Percentiles rank a stretch among this genome's conserved stretches.
Evolutionary conservation across 805 yeast species (phyloP).

Genomic region (Barnettozyma vustinii): DNA sequence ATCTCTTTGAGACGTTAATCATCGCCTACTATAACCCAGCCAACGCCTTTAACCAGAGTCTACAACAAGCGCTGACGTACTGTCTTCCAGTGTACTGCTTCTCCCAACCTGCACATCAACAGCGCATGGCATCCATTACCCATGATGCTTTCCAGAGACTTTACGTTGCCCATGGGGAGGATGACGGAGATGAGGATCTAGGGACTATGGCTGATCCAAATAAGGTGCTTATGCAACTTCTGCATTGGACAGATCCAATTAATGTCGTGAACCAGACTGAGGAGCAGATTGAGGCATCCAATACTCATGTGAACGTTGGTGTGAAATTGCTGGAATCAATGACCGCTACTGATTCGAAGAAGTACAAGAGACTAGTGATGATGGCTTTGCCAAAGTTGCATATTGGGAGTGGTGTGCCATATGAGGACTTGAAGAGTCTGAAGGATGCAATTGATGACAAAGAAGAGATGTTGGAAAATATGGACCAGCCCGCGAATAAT

Average conservation of each 20-base stretch:
- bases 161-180: slow-evolving; percentile 37
- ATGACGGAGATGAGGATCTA: slow-evolving; percentile 24
- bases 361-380: slow-evolving; percentile 48
- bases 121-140: slow-evolving; percentile 53
- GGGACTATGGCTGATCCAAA: slow-evolving; percentile 34
- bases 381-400: slow-evolving; percentile 44
- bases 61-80: slow-evolving; percentile 76
- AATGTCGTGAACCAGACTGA: slow-evolving; percentile 47
- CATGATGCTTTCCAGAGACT: slow-evolving; percentile 62
- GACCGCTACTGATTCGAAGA: slow-evolving; percentile 41
- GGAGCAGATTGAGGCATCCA: slow-evolving; percentile 36
- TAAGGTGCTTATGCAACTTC: slow-evolving; percentile 60
- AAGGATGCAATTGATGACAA: slow-evolving; percentile 25
- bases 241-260: slow-evolving; percentile 82
- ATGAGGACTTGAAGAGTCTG: slow-evolving; percentile 24
- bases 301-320: slow-evolving; percentile 52
- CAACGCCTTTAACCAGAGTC: slow-evolving; percentile 54
- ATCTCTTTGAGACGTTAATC: slow-evolving; percentile 64
- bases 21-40: slow-evolving; percentile 71
- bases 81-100: slow-evolving; percentile 86
- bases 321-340: slow-evolving; percentile 48
- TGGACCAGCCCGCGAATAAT: slow-evolving; percentile 31
- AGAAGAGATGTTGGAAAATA: slow-evolving; percentile 24
- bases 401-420: slow-evolving; percentile 31
- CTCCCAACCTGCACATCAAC: slow-evolving; percentile 69